Conservation (phyloP, 768 basidiomycete genomes). For the Tremella mesenterica region DNA sequence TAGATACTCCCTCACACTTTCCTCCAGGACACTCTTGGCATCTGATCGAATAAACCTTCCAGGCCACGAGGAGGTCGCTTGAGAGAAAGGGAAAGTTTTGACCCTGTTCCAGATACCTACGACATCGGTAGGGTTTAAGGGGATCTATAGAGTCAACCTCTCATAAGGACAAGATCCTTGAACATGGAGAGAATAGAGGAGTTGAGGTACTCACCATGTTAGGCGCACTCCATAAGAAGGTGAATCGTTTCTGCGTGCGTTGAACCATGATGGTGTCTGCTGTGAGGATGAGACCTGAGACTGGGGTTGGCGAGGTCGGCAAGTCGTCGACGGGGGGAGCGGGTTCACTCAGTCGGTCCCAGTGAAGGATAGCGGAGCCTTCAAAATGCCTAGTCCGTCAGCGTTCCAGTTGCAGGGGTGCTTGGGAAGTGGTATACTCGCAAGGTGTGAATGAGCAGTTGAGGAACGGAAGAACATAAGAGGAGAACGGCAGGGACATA, state of each 20-base stretch:
- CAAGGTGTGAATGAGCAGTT: too few relatives aligned
- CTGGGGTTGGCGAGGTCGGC: constrained; percentile 23
- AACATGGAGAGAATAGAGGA: background rate
- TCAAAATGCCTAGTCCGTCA: constrained; percentile 32
- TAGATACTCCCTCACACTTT: constrained; percentile 27
- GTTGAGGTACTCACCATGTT: constrained; percentile 38
- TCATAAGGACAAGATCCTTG: background rate
- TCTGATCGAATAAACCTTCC: constrained; percentile 31
- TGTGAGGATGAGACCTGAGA: constrained; percentile 36
- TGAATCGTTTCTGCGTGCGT: constrained; percentile 36
- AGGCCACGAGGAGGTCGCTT: constrained; percentile 41
- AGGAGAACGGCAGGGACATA: constrained; percentile 15
- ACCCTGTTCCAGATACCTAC: constrained; percentile 16
- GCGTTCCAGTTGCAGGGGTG: background rate
- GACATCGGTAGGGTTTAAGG: constrained; percentile 29
- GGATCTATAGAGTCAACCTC: constrained; percentile 23
- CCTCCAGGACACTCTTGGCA: constrained; percentile 24
- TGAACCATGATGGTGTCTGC: constrained; percentile 43
- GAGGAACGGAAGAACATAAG: too few relatives aligned
- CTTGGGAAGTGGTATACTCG: too few relatives aligned
- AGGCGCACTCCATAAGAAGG: constrained; percentile 40
- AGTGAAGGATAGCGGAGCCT: constrained; percentile 37
- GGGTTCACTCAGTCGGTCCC: constrained; percentile 38
- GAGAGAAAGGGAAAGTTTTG: constrained; percentile 19
- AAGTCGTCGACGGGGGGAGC: constrained; percentile 15